phyloP scores from a whole-genome alignment of 163 green algal species.

The Trebouxia gelatinosa region DNA sequence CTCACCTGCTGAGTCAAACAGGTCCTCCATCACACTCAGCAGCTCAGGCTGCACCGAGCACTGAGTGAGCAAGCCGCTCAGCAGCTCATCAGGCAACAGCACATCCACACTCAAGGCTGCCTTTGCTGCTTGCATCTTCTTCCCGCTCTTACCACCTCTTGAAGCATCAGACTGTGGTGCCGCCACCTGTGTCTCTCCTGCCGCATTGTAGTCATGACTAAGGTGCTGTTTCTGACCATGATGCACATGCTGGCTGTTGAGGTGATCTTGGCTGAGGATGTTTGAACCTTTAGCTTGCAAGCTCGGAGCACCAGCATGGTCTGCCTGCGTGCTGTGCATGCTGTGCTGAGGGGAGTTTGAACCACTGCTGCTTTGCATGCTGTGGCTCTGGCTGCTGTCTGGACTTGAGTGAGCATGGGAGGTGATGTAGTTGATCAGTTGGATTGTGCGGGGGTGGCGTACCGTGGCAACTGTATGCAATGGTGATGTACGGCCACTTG shows the following conservation, averaged over 20 bases:
- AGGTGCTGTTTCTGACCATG: too few relatives aligned
- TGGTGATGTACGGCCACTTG: background rate
- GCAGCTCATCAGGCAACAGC: constrained; percentile 16
- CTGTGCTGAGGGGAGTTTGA: too few relatives aligned
- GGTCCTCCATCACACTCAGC: constrained; percentile 21
- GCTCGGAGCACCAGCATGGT: too few relatives aligned
- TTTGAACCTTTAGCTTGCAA: too few relatives aligned
- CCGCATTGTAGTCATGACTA: too few relatives aligned
- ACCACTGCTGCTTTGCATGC: too few relatives aligned
- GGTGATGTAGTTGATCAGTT: constrained; percentile 8
- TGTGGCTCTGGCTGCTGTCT: background rate
- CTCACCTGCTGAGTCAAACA: constrained; percentile 12
- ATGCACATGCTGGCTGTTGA: too few relatives aligned
- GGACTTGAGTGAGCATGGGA: background rate
- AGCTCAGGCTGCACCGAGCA: constrained; percentile 13
- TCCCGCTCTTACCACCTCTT: background rate
- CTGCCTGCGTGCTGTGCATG: too few relatives aligned
- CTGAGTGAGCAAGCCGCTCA: constrained; percentile 17
- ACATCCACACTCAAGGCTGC: constrained; percentile 15
- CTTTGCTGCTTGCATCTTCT: background rate
- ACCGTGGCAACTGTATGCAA: background rate
- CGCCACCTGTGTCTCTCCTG: too few relatives aligned
- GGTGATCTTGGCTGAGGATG: too few relatives aligned
- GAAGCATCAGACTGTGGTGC: too few relatives aligned
- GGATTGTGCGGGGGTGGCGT: background rate